phyloP scores from a whole-genome alignment of 176 grass and related monocot genomes.

The Thinopyrum elongatum region DNA sequence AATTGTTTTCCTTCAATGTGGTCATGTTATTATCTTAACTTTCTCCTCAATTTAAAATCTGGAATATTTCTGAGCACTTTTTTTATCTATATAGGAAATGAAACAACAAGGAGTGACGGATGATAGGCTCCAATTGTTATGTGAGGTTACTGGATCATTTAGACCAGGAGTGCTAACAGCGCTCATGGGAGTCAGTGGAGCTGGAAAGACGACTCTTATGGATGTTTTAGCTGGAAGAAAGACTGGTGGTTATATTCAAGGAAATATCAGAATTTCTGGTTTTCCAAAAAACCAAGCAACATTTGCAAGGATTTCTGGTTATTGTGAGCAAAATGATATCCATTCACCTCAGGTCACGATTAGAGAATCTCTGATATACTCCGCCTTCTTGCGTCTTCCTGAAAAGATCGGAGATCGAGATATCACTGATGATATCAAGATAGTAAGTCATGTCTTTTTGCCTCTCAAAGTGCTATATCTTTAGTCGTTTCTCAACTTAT shows the following conservation, averaged over 20 bases:
- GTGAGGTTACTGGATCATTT: slow-evolving; percentile 80
- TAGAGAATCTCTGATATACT: slow-evolving; percentile 93
- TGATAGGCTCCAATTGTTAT: slow-evolving; percentile 84
- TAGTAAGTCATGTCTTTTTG: slow-evolving; percentile 50
- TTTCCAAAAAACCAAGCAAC: slow-evolving; percentile 93
- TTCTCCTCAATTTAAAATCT: not conserved
- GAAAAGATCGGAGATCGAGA: slow-evolving; percentile 70
- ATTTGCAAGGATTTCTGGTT: slow-evolving; percentile 97
- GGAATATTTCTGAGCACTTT: slow-evolving; percentile 21
- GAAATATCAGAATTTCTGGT: slow-evolving; percentile 84
- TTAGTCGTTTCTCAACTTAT: not conserved
- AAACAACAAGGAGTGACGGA: slow-evolving; percentile 86
- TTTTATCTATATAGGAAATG: slow-evolving; percentile 70
- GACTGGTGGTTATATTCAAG: slow-evolving; percentile 97
- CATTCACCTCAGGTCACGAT: slow-evolving; percentile 98
- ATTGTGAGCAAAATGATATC: slow-evolving; percentile 99
- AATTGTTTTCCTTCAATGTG: not conserved
- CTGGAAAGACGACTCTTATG: slow-evolving; percentile 97
- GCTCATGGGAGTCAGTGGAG: slow-evolving; percentile 99
- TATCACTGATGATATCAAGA: slow-evolving; percentile 70
- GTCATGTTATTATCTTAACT: slow-evolving; percentile 18
- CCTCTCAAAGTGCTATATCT: not conserved
- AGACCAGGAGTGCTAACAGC: slow-evolving; percentile 87
- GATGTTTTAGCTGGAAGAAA: slow-evolving; percentile 96
- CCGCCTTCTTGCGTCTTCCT: slow-evolving; percentile 84